phyloP scores from a whole-genome alignment of 2,329 filamentous ascomycete species.

The Periconia digitata region DNA sequence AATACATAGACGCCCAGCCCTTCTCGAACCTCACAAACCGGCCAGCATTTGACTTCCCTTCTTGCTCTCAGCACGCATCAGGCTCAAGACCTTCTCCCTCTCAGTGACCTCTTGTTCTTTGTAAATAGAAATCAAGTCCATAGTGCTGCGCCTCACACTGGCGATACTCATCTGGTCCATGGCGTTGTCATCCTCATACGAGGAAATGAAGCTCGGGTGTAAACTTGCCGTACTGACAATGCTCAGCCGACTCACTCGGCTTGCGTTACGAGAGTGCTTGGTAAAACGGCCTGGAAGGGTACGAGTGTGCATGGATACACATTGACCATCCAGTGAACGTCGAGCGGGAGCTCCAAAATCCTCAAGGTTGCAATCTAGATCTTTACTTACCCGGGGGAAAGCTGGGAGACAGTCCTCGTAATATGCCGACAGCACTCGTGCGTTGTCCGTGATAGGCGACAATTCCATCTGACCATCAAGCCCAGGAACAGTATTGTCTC shows the following conservation, averaged over 20 bases:
- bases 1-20: neutral
- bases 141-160: slow-evolving; percentile 44
- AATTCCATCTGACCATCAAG: slow-evolving; percentile 15
- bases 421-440: slow-evolving; percentile 37
- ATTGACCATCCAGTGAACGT: slow-evolving; percentile 22
- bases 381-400: slow-evolving; percentile 27
- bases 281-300: slow-evolving; percentile 13
- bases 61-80: slow-evolving; percentile 18
- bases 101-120: slow-evolving; percentile 41
- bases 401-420: slow-evolving; percentile 37
- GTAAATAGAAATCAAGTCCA: slow-evolving; percentile 43
- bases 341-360: slow-evolving; percentile 19
- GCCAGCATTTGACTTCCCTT: neutral
- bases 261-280: slow-evolving; percentile 24
- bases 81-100: slow-evolving; percentile 27
- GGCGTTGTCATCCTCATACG: slow-evolving; percentile 14
- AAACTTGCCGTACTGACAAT: slow-evolving; percentile 17
- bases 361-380: slow-evolving; percentile 12
- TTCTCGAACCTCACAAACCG: slow-evolving; percentile 1
- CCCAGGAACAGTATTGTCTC: slow-evolving; percentile 1
- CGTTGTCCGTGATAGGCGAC: slow-evolving; percentile 20
- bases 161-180: slow-evolving; percentile 29
- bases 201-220: slow-evolving; percentile 15
- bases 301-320: slow-evolving; percentile 15
- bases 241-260: slow-evolving; percentile 25